Evolutionary conservation across 179 eudicot species (phyloP).

Genomic region (Corrigiola litoralis): DNA sequence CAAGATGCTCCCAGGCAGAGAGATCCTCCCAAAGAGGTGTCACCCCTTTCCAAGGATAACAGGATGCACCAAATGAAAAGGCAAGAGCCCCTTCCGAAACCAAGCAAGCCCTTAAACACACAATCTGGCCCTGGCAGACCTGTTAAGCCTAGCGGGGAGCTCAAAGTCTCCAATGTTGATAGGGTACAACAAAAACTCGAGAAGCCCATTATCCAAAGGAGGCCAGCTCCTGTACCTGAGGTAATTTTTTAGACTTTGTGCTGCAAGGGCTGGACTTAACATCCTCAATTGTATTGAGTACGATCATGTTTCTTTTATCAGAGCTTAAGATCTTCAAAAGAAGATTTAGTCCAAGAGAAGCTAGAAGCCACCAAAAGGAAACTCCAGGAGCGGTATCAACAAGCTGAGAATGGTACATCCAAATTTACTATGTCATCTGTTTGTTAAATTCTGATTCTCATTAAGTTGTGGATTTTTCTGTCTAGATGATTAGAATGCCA

Average conservation of each 20-base stretch:
- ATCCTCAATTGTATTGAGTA: background rate
- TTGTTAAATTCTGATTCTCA: background rate
- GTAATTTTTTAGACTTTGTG: slow-evolving; percentile 21
- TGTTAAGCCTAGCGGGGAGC: slow-evolving; percentile 33
- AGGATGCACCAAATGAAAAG: slow-evolving; percentile 35
- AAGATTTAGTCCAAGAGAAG: slow-evolving; percentile 42
- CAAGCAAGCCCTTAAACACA: slow-evolving; percentile 37
- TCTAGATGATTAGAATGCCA: background rate
- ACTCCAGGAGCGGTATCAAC: slow-evolving; percentile 89
- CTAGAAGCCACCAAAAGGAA: slow-evolving; percentile 82
- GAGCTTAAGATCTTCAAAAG: slow-evolving; percentile 40
- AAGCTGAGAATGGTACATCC: slow-evolving; percentile 70
- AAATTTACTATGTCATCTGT: background rate
- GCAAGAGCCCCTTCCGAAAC: slow-evolving; percentile 42
- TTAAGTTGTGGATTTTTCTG: background rate
- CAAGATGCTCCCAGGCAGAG: slow-evolving; percentile 33
- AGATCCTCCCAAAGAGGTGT: slow-evolving; percentile 28
- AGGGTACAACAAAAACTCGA: slow-evolving; percentile 43
- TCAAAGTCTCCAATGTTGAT: slow-evolving; percentile 29
- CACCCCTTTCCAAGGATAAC: slow-evolving; percentile 30
- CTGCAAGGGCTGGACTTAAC: background rate
- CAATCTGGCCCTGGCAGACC: slow-evolving; percentile 67
- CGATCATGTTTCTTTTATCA: slow-evolving; percentile 16
- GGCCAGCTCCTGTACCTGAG: slow-evolving; percentile 49
- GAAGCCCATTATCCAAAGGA: slow-evolving; percentile 39